Evolutionary conservation across 2,329 filamentous ascomycete genomes (phyloP), one percentile per base, ranked within the genome.

Genomic region (Scytalidium sp.): DNA sequence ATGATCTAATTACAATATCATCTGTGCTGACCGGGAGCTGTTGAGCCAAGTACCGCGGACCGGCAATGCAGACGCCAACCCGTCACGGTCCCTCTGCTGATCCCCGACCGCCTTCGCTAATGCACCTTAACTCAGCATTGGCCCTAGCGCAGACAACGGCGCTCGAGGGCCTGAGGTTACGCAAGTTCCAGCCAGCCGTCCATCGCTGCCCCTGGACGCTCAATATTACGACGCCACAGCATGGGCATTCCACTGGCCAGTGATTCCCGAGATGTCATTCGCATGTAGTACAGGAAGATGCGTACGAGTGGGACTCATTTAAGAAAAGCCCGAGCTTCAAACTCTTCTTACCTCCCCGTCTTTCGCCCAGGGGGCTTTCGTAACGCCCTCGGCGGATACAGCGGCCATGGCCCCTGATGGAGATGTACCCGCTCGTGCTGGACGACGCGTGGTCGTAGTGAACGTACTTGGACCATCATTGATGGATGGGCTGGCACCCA

Each of bases 321-420:
- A n/a, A n/a, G n/a, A n/a, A n/a, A n/a, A n/a, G n/a, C n/a, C n/a
- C n/a, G n/a, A n/a, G n/a, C n/a, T n/a, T 36, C 32, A 36, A 36
- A 10, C 17, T n/a, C 32, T 36, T 36, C 17, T 36, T 36, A 5
- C 32, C 11, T 46, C 44, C 45, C 43, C 22, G 41, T 50, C 32
- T 21, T 55, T 39, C 3, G 64, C 64, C 69, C 69, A 71, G 13
- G 70, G 70, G 13, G 69, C 69, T 52, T 63, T 70, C 2, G 68
- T 72, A 21, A 56, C 56, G 2, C 52, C 51, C 51, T 65, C 57
- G 58, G 50, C 32, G 19, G 43, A 32, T 13, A 6, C 17, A 21
- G 13, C 15, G 43, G n/a, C 21, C 44, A 43, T 43, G 50, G 27
- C 7, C 42, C 46, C 39, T 25, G 45, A 46, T 39, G 44, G 29